Evolutionary conservation across 2,329 filamentous ascomycete genomes (phyloP), one percentile per base, ranked within the genome.

Genomic region (Bipolaris cookei): DNA sequence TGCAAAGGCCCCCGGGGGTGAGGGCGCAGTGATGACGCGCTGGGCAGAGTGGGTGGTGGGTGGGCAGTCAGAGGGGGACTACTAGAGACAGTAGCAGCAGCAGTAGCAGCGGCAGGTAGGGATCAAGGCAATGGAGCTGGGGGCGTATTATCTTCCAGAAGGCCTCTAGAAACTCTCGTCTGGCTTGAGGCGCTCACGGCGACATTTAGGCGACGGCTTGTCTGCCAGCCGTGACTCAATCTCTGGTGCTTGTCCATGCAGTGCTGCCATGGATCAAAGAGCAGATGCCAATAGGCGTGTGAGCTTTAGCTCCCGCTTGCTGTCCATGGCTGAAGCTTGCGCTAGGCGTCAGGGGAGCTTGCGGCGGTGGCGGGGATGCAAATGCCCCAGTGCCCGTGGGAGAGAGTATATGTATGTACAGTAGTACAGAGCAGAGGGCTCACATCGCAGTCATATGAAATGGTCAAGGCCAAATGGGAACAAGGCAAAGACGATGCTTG

Each of bases 61-160:
- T 20, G 32, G 62, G 57, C 58, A 58, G 61, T 56, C 63, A 55
- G 63, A 65, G 66, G 58, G 62, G 59, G 52, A 53, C 30, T 30
- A 44, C 39, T 32, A 42, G 48, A 42, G 48, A 43, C 50, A 58
- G 59, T 51, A 57, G 61, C 58, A 58, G 59, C 53, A 59, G 60
- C 54, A 55, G 42, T 51, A 62, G 58, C 41, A 60, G 56, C 58
- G 44, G 52, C 59, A 63, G 58, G 58, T 59, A 44, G 59, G 54
- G 53, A 58, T 54, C 38, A 58, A 58, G 56, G 64, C 64, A 62
- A 60, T 60, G 62, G 68, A 58, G 57, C 60, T 58, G 60, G 58
- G 25, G 66, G 51, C 49, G 54, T 46, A 38, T 51, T 39, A 30
- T 67, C 55, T 71, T 72, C 69, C 65, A 72, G 69, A 72, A 72